These are phyloP conservation scores for Botrytis medusae DNA, from an alignment of 2,329 filamentous ascomycete genomes.

Conservation along the genomic window DNA sequence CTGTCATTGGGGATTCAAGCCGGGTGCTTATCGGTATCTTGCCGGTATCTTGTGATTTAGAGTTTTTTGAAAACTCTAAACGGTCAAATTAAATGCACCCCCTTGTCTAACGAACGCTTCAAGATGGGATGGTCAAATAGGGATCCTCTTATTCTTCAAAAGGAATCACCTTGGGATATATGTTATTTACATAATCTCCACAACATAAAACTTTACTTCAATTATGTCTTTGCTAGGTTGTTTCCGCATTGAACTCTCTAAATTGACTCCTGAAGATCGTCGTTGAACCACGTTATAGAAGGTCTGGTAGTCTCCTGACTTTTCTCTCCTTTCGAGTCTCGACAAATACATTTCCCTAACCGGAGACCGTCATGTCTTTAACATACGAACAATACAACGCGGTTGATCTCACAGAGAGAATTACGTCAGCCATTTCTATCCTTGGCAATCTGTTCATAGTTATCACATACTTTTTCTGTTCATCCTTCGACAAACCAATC, in stretches of 20 bases:
- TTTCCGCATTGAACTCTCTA: not conserved
- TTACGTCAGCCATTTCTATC: constrained; percentile 52
- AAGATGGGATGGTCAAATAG: not conserved
- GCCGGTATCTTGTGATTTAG: not conserved
- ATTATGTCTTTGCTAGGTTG: not conserved
- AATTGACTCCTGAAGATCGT: constrained; percentile 14
- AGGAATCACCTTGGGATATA: not conserved
- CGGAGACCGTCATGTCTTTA: constrained; percentile 2
- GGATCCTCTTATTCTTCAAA: not conserved
- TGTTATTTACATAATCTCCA: constrained; percentile 5
- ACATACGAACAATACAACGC: constrained; percentile 18
- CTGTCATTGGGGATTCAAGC: not conserved
- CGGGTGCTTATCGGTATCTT: constrained; percentile 3
- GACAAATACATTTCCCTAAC: not conserved
- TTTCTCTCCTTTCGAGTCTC: not conserved
- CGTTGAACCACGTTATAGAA: constrained; percentile 16
- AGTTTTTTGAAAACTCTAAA: not conserved
- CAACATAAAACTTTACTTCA: constrained; percentile 4
- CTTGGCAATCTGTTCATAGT: constrained; percentile 54
- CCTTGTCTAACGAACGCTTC: not conserved
- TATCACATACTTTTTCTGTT: constrained; percentile 49
- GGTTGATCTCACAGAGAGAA: constrained; percentile 11
- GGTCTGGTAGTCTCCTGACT: constrained; percentile 1
- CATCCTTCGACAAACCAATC: constrained; percentile 55
- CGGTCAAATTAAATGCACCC: not conserved